Percentiles rank a stretch among this genome's conserved stretches.
Evolutionary conservation across 176 grass and related monocot species (phyloP).

Genomic region (Carex myosuroides): DNA sequence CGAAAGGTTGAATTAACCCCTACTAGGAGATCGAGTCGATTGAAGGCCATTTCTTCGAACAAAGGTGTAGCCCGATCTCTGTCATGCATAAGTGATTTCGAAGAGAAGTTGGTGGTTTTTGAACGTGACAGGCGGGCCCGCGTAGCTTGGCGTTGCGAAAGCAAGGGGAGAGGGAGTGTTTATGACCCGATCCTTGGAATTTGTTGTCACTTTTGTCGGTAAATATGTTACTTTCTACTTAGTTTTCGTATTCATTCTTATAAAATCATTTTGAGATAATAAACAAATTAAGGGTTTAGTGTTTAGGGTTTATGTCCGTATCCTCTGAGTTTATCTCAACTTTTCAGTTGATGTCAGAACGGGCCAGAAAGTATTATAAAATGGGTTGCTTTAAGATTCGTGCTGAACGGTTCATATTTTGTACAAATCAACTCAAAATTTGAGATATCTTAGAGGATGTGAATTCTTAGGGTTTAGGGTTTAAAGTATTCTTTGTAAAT

Average conservation of each 20-base stretch:
- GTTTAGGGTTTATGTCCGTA: too few species aligned
- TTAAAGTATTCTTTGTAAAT: neutral
- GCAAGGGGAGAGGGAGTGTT: conserved; percentile 51
- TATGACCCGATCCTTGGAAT: conserved; percentile 80
- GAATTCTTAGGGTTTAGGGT: too few species aligned
- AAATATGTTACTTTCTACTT: neutral
- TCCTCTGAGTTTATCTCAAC: too few species aligned
- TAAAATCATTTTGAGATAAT: neutral
- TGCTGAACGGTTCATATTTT: too few species aligned
- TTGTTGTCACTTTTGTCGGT: conserved; percentile 91
- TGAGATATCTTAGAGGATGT: too few species aligned
- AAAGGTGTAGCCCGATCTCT: neutral
- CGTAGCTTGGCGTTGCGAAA: conserved; percentile 48
- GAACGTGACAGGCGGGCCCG: conserved; percentile 33
- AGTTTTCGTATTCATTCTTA: neutral
- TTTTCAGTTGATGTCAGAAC: too few species aligned
- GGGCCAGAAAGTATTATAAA: too few species aligned
- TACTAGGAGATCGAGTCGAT: conserved; percentile 54
- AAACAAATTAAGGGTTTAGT: neutral
- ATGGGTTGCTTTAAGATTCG: too few species aligned
- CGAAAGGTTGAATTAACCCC: conserved; percentile 36
- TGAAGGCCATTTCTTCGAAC: conserved; percentile 13
- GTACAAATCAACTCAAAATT: too few species aligned
- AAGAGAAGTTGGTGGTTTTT: neutral
- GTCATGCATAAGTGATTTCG: conserved; percentile 9